phyloP scores from a whole-genome alignment of 2,329 filamentous ascomycete genomes.

The Microcyclospora pomicola region DNA sequence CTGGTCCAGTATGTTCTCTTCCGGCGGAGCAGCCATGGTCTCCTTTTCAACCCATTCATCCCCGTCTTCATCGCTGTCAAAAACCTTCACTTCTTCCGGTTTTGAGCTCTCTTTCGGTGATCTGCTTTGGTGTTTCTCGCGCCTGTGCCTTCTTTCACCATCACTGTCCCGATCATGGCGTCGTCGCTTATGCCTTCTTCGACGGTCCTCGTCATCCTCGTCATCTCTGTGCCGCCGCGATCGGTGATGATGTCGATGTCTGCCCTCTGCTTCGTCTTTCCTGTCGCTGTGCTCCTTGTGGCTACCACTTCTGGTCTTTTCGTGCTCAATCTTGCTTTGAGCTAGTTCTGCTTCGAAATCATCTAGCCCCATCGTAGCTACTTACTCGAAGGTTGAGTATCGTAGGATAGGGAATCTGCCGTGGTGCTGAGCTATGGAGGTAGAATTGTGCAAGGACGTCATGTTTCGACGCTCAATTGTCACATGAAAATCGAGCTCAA shows the following conservation, averaged over 20 bases:
- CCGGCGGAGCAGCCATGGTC: conserved; percentile 25
- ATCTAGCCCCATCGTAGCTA: conserved; percentile 40
- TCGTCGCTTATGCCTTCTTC: conserved; percentile 34
- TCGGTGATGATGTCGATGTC: conserved; percentile 32
- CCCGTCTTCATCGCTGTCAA: conserved; percentile 28
- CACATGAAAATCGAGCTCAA: no score
- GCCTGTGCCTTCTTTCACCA: conserved; percentile 15
- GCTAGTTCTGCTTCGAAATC: conserved; percentile 71
- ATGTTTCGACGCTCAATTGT: no score
- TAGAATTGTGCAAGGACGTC: background rate
- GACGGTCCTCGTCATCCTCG: conserved; percentile 39
- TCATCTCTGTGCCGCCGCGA: conserved; percentile 44
- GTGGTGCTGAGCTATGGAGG: background rate
- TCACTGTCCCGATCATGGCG: conserved; percentile 32
- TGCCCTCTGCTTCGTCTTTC: conserved; percentile 24
- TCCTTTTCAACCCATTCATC: conserved; percentile 33
- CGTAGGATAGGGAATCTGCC: no score
- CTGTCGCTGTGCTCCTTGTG: conserved; percentile 10
- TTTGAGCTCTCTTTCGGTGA: conserved; percentile 12
- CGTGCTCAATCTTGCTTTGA: conserved; percentile 44
- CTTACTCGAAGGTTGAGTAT: background rate
- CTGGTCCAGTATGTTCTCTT: conserved; percentile 32
- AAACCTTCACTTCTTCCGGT: conserved; percentile 16
- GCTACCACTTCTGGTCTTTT: background rate
- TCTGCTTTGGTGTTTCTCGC: conserved; percentile 12